phyloP scores from a whole-genome alignment of 192 early-diverging fungal species.

The Bifiguratus adelaidae region DNA sequence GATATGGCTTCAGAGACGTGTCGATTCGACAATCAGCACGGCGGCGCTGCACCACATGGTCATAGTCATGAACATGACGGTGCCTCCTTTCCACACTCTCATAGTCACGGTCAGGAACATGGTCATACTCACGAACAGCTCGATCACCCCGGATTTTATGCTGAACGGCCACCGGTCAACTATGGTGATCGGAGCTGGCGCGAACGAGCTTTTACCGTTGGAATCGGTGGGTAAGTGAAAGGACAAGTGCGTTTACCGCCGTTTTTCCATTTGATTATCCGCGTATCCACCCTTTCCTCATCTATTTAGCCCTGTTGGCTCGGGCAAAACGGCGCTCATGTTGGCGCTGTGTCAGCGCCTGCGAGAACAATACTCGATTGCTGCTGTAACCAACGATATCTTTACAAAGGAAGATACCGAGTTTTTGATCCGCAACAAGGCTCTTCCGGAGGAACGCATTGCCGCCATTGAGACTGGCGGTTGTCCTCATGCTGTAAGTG shows the following conservation, averaged over 20 bases:
- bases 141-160: constrained; percentile 77
- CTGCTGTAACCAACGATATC: constrained; percentile 95
- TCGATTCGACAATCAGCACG: too few relatives aligned
- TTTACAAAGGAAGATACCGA: constrained; percentile 96
- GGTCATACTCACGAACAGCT: constrained; percentile 89
- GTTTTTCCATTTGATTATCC: background rate
- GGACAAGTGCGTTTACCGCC: background rate
- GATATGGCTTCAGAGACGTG: too few relatives aligned
- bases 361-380: constrained; percentile 72
- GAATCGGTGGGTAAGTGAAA: constrained; percentile 71
- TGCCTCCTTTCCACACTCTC: too few relatives aligned
- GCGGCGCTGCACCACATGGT: too few relatives aligned
- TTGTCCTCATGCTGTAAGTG: constrained; percentile 80
- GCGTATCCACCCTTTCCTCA: background rate
- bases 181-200: constrained; percentile 74
- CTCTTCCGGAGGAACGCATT: constrained; percentile 82
- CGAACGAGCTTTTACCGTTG: constrained; percentile 90
- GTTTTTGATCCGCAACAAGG: constrained; percentile 83
- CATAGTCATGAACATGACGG: too few relatives aligned
- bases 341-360: constrained; percentile 78
- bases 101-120: too few relatives aligned
- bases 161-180: constrained; percentile 60
- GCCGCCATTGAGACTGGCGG: constrained; percentile 93
- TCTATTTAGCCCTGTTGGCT: constrained; percentile 71
- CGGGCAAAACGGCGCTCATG: constrained; percentile 92